Evolutionary conservation across 208 protist species (phyloP).

Genomic region (Balamuthia mandrillaris): DNA sequence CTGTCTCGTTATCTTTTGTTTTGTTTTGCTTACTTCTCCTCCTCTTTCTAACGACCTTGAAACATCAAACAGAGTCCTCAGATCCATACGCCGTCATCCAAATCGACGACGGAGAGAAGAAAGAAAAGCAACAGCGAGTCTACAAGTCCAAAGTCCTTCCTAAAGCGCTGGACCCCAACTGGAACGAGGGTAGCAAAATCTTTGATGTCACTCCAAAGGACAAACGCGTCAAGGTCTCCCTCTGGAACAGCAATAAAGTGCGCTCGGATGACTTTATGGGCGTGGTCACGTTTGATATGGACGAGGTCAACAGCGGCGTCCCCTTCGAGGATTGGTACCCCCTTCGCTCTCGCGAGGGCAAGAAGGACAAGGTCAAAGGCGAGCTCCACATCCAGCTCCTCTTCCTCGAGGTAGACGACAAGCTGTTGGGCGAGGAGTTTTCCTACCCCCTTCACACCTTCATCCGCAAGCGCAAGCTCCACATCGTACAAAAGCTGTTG

Average conservation of each 20-base stretch:
- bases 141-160: conserved; percentile 29
- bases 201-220: not conserved
- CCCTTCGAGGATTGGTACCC: not conserved
- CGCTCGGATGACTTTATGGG: not conserved
- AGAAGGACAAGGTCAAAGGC: not conserved
- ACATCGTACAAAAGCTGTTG: not conserved
- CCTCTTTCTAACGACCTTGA: not conserved
- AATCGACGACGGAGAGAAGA: conserved; percentile 12
- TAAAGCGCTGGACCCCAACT: conserved; percentile 22
- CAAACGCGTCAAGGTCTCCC: conserved; percentile 7
- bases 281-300: conserved; percentile 5
- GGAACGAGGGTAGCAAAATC: conserved; percentile 39
- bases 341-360: not conserved
- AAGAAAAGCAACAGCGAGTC: conserved; percentile 7
- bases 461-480: conserved; percentile 4
- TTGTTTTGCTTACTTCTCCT: not conserved
- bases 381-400: conserved; percentile 31
- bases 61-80: not conserved
- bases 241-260: not conserved
- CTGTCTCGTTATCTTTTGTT: not conserved
- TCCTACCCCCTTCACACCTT: conserved; percentile 1
- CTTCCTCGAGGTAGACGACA: not conserved
- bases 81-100: conserved; percentile 3
- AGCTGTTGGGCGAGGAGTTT: conserved; percentile 21
- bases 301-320: conserved; percentile 2